Evolutionary conservation across 2,329 filamentous ascomycete genomes (phyloP).

Genomic region (Penicillium aurantiogriseum): DNA sequence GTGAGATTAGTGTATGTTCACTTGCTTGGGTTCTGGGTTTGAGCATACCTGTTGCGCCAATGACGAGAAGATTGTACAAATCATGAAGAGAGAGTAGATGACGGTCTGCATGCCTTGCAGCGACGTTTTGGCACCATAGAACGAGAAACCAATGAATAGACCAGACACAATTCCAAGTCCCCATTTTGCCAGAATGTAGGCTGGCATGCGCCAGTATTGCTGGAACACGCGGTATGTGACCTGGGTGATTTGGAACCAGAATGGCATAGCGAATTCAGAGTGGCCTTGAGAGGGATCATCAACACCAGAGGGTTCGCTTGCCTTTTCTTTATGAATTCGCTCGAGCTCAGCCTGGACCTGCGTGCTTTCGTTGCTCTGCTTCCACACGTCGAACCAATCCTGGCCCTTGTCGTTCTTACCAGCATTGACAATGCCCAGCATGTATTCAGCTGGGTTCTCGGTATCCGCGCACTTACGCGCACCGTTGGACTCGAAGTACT

Average conservation of each 20-base stretch:
- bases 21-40: neutral
- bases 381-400: conserved; percentile 64
- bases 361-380: conserved; percentile 54
- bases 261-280: conserved; percentile 74
- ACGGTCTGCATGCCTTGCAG: conserved; percentile 79
- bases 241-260: conserved; percentile 62
- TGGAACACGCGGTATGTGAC: conserved; percentile 75
- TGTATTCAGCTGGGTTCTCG: conserved; percentile 73
- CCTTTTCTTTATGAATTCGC: conserved; percentile 52
- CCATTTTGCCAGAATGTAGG: conserved; percentile 79
- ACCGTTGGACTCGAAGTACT: conserved; percentile 65
- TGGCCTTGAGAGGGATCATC: conserved; percentile 50
- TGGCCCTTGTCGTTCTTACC: conserved; percentile 29
- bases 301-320: conserved; percentile 26
- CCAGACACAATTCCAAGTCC: conserved; percentile 60
- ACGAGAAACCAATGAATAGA: conserved; percentile 80
- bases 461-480: conserved; percentile 56
- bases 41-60: conserved; percentile 15
- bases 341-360: conserved; percentile 58
- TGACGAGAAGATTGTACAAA: conserved; percentile 66
- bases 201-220: conserved; percentile 84
- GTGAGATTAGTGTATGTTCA: conserved; percentile 17
- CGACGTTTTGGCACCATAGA: conserved; percentile 68
- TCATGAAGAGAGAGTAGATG: conserved; percentile 80
- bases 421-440: conserved; percentile 59